Conservation (phyloP, 441 rosid species). For the Croton laevigatus region DNA sequence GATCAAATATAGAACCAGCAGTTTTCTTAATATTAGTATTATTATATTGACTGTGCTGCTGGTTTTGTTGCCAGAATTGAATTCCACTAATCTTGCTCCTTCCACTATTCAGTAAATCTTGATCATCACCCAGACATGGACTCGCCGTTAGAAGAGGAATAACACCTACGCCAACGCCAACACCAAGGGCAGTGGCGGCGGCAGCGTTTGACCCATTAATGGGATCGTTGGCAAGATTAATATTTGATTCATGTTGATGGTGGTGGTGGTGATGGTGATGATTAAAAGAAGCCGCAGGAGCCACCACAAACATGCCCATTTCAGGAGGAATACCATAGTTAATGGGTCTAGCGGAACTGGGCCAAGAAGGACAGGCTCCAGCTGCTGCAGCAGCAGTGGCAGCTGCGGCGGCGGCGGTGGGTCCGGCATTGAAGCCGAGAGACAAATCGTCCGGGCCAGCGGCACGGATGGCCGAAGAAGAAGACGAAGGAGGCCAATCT, state of each 20-base stretch:
- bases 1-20: slow-evolving; percentile 32
- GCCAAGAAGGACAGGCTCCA: slow-evolving; percentile 47
- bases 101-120: slow-evolving; percentile 38
- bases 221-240: slow-evolving; percentile 35
- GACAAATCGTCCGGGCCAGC: slow-evolving; percentile 80
- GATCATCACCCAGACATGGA: slow-evolving; percentile 53
- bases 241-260: slow-evolving; percentile 35
- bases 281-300: slow-evolving; percentile 57
- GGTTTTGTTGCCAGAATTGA: slow-evolving; percentile 83
- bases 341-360: slow-evolving; percentile 35
- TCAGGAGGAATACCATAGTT: slow-evolving; percentile 57
- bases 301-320: slow-evolving; percentile 84
- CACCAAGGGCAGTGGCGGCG: slow-evolving; percentile 51
- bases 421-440: slow-evolving; percentile 92
- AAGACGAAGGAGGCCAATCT: slow-evolving; percentile 74
- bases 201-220: slow-evolving; percentile 43
- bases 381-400: slow-evolving; percentile 30
- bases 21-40: slow-evolving; percentile 1
- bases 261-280: slow-evolving; percentile 55
- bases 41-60: slow-evolving; percentile 27
- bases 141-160: slow-evolving; percentile 65
- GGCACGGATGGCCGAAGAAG: slow-evolving; percentile 57
- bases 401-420: slow-evolving; percentile 37
- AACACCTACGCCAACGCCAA: slow-evolving; percentile 69
- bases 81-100: slow-evolving; percentile 41